phyloP scores from a whole-genome alignment of 1,284 basidiomycete species.

The Apiotrichum siamense region DNA sequence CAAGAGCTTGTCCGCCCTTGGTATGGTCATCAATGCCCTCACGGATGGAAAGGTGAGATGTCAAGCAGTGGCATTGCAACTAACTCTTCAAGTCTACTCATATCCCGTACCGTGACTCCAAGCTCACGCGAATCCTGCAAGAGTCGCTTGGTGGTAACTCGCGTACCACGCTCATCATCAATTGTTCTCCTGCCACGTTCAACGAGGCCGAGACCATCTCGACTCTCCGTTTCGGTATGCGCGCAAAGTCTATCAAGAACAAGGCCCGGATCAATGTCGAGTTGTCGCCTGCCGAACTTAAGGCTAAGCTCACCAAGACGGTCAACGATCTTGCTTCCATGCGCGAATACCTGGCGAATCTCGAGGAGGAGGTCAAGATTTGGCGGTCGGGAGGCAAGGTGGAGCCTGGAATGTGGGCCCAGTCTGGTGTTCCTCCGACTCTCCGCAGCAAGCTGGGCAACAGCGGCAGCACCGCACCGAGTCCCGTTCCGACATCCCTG shows the following conservation, averaged over 20 bases:
- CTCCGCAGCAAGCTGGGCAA: constrained; percentile 54
- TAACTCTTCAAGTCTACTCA: constrained; percentile 68
- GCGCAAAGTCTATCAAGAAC: constrained; percentile 99
- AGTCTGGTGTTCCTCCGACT: constrained; percentile 46
- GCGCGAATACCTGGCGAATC: constrained; percentile 77
- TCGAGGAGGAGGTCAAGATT: constrained; percentile 84
- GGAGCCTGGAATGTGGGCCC: constrained; percentile 76
- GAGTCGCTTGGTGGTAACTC: constrained; percentile 99
- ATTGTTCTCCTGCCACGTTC: constrained; percentile 94
- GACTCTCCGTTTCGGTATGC: constrained; percentile 96
- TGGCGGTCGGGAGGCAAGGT: constrained; percentile 89
- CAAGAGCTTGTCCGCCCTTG: constrained; percentile 93
- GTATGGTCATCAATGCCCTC: constrained; percentile 99
- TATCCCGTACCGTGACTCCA: constrained; percentile 98
- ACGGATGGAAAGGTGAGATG: constrained; percentile 82
- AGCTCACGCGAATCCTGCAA: constrained; percentile 98
- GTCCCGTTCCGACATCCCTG: constrained; percentile 59
- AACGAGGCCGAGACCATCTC: constrained; percentile 97
- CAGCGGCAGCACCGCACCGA: constrained; percentile 35
- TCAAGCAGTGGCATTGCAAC: background rate
- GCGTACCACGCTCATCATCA: constrained; percentile 96
- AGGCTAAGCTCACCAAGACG: constrained; percentile 82
- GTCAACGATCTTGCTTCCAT: constrained; percentile 76
- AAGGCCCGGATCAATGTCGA: constrained; percentile 98
- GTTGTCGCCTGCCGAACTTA: constrained; percentile 92